Evolutionary conservation across 345 rosid species (phyloP).

Genomic region (Viola odorata): DNA sequence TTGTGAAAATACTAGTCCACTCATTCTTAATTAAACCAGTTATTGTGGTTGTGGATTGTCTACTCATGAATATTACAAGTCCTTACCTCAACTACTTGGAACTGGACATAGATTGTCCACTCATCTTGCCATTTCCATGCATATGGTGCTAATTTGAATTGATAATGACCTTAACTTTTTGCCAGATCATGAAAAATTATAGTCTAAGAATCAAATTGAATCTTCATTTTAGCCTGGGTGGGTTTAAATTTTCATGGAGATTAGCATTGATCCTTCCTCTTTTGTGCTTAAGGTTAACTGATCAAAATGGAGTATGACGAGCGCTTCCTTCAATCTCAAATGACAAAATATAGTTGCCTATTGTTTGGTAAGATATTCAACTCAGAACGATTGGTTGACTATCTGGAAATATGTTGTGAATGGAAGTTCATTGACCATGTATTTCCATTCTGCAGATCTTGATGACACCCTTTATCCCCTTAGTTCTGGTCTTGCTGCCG

Average conservation of each 20-base stretch:
- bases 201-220: slow-evolving; percentile 20
- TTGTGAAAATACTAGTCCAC: slow-evolving; percentile 7
- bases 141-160: slow-evolving; percentile 21
- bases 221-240: slow-evolving; percentile 14
- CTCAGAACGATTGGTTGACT: background rate
- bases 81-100: slow-evolving; percentile 15
- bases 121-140: slow-evolving; percentile 18
- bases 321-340: slow-evolving; percentile 17
- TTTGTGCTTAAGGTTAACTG: slow-evolving; percentile 26
- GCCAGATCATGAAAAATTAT: slow-evolving; percentile 11
- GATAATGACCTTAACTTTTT: slow-evolving; percentile 2
- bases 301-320: slow-evolving; percentile 25
- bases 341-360: slow-evolving; percentile 25
- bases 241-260: slow-evolving; percentile 16
- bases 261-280: slow-evolving; percentile 13
- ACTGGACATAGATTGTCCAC: slow-evolving; percentile 16
- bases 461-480: slow-evolving; percentile 31
- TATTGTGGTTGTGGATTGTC: slow-evolving; percentile 26
- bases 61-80: slow-evolving; percentile 14
- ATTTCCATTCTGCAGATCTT: slow-evolving; percentile 19
- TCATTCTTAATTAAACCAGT: slow-evolving; percentile 7
- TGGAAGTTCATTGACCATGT: background rate
- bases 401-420: background rate
- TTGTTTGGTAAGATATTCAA: slow-evolving; percentile 22
- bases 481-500: slow-evolving; percentile 24